Evolutionary conservation across 108 stramenopile genomes (phyloP).

Genomic region (Cyclotella atomus): DNA sequence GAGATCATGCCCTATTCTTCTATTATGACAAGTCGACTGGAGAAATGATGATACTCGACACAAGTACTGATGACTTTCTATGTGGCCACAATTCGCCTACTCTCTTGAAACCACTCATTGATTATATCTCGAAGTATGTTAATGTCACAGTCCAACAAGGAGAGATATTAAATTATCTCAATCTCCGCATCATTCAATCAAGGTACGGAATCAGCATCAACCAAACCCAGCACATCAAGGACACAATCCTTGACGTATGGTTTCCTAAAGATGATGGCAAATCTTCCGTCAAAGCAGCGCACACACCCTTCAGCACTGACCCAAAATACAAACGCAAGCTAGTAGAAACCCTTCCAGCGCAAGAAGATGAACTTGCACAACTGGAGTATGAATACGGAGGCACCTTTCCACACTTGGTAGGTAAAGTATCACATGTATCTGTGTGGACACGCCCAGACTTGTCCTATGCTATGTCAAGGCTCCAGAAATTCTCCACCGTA

Average conservation of each 20-base stretch:
- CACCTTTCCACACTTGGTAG: neutral
- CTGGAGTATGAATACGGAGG: neutral
- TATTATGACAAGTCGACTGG: too few species aligned
- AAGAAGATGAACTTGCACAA: neutral
- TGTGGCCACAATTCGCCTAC: neutral
- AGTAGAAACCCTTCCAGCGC: slow-evolving; percentile 2
- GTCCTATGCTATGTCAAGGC: neutral
- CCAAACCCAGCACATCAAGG: slow-evolving; percentile 11
- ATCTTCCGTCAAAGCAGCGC: neutral
- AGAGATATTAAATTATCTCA: slow-evolving; percentile 6
- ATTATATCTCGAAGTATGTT: neutral
- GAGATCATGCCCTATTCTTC: too few species aligned
- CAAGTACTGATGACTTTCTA: neutral
- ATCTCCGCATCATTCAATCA: slow-evolving; percentile 13
- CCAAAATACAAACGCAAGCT: neutral
- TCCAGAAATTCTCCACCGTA: neutral
- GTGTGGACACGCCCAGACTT: neutral
- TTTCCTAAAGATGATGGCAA: slow-evolving; percentile 9
- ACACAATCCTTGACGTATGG: neutral
- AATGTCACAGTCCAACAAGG: neutral
- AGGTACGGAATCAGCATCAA: neutral
- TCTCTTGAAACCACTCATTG: neutral
- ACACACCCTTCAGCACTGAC: slow-evolving; percentile 13
- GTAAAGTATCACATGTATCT: neutral
- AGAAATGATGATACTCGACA: too few species aligned